Base-by-base conservation (phyloP, 805 yeast genomes). In the Kluyveromyces nonfermentans region DNA sequence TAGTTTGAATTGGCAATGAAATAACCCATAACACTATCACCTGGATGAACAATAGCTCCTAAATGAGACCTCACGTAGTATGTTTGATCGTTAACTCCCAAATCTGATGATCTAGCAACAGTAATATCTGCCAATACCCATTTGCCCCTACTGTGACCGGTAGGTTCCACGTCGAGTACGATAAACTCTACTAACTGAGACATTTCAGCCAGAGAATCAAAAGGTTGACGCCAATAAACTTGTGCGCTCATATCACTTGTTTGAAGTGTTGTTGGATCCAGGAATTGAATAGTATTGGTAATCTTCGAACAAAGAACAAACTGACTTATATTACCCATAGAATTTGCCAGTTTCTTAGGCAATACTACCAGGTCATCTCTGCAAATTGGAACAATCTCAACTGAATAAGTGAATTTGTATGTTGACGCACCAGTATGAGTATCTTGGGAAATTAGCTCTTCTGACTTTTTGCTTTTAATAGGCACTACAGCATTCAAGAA, bases 331-430 rank as follows among this genome's bases (percentile, higher is more conserved):
- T 82, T 82, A 45, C 97, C 96, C 68, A 86, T 62, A 14, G 85
- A 75, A 50, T 78, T 77, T 6, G 97, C 97, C 53, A 90, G 64
- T 59, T 82, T 83, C 61, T 82, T 82, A 25, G 98, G 98, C 52
- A 93, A 70, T 30, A 90, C 86, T 20, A 93, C 95, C 54, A 93
- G 72, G 62, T 94, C 98, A 60, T 93, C 99, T 65, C 93, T 85
- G 75, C 98, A 93, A 35, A 94, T 80, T 16, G 98, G 98, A 1
- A 85, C 95, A 53, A 93, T 80, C 67, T 93, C 99, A 36, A 90
- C 84, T 17, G 97, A 86, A 60, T 74, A 90, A 6, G 97, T 75
- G 62, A 90, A 93, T 69, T 93, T 93, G 69, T 86, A 93, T 45
- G 81, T 76, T 20, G 94, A 78, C 17, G 83, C 72, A 57, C 96